Conservation (phyloP, 139 green algal species). For the Auxenochlorella protothecoides region DNA sequence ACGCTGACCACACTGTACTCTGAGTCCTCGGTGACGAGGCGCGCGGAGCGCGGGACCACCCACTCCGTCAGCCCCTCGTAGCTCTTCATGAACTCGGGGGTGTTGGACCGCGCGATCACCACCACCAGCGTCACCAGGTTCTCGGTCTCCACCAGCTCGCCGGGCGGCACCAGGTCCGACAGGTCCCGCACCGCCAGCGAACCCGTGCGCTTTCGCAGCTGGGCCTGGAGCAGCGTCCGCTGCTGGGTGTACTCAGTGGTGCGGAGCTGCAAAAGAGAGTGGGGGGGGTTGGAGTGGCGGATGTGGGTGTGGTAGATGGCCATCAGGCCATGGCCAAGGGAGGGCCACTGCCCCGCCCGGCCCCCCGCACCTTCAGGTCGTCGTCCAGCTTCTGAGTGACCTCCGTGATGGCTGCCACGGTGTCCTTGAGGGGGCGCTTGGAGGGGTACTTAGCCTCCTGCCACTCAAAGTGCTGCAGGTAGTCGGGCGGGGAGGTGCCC, state of each 20-base stretch:
- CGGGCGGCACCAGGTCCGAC: slow-evolving; percentile 43
- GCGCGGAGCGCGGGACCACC: slow-evolving; percentile 64
- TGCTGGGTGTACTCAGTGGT: slow-evolving; percentile 9
- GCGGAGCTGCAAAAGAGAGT: background rate
- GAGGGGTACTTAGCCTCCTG: slow-evolving; percentile 94
- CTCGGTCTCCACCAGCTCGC: slow-evolving; percentile 69
- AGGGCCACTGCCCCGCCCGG: background rate
- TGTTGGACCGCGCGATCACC: slow-evolving; percentile 65
- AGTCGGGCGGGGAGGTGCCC: slow-evolving; percentile 51
- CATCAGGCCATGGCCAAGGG: background rate
- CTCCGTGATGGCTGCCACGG: slow-evolving; percentile 80
- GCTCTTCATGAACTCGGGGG: slow-evolving; percentile 68
- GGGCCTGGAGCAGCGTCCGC: slow-evolving; percentile 21
- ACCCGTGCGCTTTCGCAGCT: slow-evolving; percentile 70
- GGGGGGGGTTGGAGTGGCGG: background rate
- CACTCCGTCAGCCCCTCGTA: slow-evolving; percentile 90
- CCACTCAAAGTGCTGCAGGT: slow-evolving; percentile 81
- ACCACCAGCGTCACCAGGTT: slow-evolving; percentile 88
- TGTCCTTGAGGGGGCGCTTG: slow-evolving; percentile 75
- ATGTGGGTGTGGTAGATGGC: background rate
- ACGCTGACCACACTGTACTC: slow-evolving; percentile 84
- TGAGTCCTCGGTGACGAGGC: slow-evolving; percentile 71
- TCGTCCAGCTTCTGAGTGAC: slow-evolving; percentile 83
- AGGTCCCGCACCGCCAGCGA: slow-evolving; percentile 84
- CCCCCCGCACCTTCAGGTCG: slow-evolving; percentile 81